A percentile compares a stretch with the other conserved stretches of the same genome.
Evolutionary conservation across 2,329 filamentous ascomycete species (phyloP).

Genomic region (Cytospora piceicola): DNA sequence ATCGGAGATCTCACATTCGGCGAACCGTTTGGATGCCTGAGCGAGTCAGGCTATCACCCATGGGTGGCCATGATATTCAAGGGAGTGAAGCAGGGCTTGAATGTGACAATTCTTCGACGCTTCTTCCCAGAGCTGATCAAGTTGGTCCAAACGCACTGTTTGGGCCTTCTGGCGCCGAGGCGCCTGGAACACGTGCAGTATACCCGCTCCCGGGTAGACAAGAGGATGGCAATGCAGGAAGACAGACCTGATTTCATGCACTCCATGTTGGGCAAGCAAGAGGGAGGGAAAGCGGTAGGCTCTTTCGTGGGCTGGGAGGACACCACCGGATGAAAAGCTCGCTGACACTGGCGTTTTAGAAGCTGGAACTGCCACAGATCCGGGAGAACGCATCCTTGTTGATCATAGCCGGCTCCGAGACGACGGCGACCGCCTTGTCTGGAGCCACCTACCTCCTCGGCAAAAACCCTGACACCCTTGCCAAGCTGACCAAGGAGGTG

Average conservation of each 20-base stretch:
- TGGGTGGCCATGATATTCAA: slow-evolving; percentile 18
- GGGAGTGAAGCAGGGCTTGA: slow-evolving; percentile 4
- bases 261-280: slow-evolving; percentile 16
- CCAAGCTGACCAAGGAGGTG: slow-evolving; percentile 46
- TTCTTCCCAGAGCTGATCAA: neutral
- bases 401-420: slow-evolving; percentile 53
- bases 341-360: neutral
- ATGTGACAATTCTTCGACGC: slow-evolving; percentile 7
- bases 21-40: slow-evolving; percentile 21
- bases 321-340: too few relatives aligned
- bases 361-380: slow-evolving; percentile 30
- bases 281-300: slow-evolving; percentile 8
- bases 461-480: slow-evolving; percentile 42
- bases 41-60: slow-evolving; percentile 18
- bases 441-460: slow-evolving; percentile 45
- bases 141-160: neutral
- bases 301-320: neutral
- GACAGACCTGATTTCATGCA: slow-evolving; percentile 24
- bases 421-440: slow-evolving; percentile 50
- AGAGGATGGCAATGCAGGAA: slow-evolving; percentile 5
- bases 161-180: neutral
- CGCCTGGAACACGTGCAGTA: neutral
- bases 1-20: slow-evolving; percentile 32
- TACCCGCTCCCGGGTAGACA: neutral
- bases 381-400: slow-evolving; percentile 33